These are phyloP conservation scores for Globisporangium abappressorium DNA, from an alignment of 352 stramenopile genomes.

Conservation along the genomic window DNA sequence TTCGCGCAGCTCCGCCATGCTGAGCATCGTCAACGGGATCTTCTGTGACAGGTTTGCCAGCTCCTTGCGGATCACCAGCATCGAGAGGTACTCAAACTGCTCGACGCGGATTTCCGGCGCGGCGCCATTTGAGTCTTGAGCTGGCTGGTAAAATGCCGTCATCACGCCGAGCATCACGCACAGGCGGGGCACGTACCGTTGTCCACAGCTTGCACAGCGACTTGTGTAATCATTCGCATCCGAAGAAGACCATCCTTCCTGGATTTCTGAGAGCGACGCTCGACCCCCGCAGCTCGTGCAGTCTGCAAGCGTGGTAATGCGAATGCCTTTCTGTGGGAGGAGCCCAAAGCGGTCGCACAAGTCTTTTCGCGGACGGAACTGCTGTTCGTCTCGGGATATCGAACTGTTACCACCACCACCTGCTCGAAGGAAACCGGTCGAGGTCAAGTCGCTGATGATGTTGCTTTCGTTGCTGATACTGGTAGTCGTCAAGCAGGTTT, in stretches of 20 bases:
- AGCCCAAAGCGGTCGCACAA: constrained; percentile 47
- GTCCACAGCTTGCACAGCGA: constrained; percentile 25
- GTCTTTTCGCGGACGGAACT: constrained; percentile 24
- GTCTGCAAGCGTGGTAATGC: constrained; percentile 38
- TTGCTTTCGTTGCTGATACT: neutral
- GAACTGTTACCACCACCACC: neutral
- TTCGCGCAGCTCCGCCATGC: constrained; percentile 31
- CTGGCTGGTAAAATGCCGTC: constrained; percentile 24
- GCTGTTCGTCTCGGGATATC: neutral
- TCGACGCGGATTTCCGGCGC: constrained; percentile 21
- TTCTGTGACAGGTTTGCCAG: constrained; percentile 36
- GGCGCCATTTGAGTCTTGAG: neutral
- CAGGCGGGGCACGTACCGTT: constrained; percentile 33
- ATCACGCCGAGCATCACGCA: constrained; percentile 37
- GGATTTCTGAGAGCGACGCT: constrained; percentile 30
- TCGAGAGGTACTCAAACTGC: constrained; percentile 47
- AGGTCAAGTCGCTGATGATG: neutral
- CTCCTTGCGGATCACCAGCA: constrained; percentile 43
- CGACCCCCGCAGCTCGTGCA: constrained; percentile 34
- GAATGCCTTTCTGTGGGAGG: constrained; percentile 32
- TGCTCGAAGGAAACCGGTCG: neutral
- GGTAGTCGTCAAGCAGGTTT: constrained; percentile 3
- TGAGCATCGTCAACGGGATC: constrained; percentile 35
- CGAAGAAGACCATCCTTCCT: constrained; percentile 25
- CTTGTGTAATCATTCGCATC: constrained; percentile 48